Evolutionary conservation across 2,329 filamentous ascomycete genomes (phyloP), one percentile per base, ranked within the genome.

Genomic region (Lachnellula arida): DNA sequence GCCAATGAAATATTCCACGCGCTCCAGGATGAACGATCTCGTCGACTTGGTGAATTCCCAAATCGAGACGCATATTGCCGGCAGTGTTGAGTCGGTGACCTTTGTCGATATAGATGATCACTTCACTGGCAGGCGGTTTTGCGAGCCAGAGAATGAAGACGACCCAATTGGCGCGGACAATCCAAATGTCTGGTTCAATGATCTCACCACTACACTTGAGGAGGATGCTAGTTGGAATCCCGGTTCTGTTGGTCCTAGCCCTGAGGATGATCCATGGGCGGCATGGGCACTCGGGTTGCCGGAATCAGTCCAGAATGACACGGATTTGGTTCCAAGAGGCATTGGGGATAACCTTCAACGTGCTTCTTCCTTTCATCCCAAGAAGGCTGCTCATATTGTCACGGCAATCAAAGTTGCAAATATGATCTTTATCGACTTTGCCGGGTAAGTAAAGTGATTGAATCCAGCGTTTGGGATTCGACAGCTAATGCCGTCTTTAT

Each of bases 81-180:
- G 15, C 15, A 39, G 6, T 11, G 19, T 34, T 23, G 28, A 25
- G 2, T 17, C 25, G 14, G 32, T 40, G 5, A 15, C 28, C 9
- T 53, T 53, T 28, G 17, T 46, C n/a, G 40, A 53, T 15, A 34
- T 53, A 5, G 50, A 53, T 46, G 25, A 19, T 14, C 28, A 34
- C 15, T 53, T 28, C 28, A n/a, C 14, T 14, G 50, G 50, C 15
- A n/a, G 28, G 4, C 39, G 50, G 1, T 53, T 53, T 32, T 53
- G 50, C 32, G 50, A 53, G 42, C 23, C 23, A 14, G 23, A 35
- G 4, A 53, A 46, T 14, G 19, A 32, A 11, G n/a, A 22, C 1
- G 42, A 53, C 14, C 50, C 42, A 8, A 46, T 35, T 34, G 50
- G 50, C 9, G 40, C 50, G 11, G 37, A 53, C 34, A 46, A 53